Evolutionary conservation across 192 early-diverging fungal genomes (phyloP), one percentile per base, ranked within the genome.

Genomic region (Tieghemiomyces parasiticus): DNA sequence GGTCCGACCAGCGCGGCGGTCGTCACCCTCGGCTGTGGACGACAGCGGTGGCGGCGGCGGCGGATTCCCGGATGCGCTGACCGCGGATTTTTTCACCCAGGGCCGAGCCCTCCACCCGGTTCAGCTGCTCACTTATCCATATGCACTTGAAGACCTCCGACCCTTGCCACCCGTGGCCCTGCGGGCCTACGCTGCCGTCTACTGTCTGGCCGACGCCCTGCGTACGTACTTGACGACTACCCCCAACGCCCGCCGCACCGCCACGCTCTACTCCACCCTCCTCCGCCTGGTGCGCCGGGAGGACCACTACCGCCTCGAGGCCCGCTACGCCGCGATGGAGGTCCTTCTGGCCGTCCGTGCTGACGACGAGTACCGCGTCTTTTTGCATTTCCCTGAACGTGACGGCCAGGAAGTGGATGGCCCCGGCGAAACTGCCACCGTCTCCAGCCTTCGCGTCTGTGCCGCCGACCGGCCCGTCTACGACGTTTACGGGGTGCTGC

Each of bases 291-390:
- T n/a, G n/a, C n/a, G n/a, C n/a, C n/a, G n/a, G n/a, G n/a, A n/a
- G n/a, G n/a, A n/a, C n/a, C n/a, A n/a, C n/a, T n/a, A n/a, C 8
- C 55, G 55, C 9, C 35, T 58, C n/a, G 55, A 58, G 55, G 32
- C 55, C 26, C 55, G 55, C 10, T 58, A 38, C 33, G 35, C 55
- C 31, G 34, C 35, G 2, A 25, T 38, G 4, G 34, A 34, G 2
- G 35, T 35, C 3, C 35, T 58, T 25, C 33, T 58, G 55, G 30
- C 55, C 19, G n/a, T 58, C 22, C 55, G 55, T 19, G 55, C 55
- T 6, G 35, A 16, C 4, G 30, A 32, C n/a, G 35, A 34, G 16
- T 34, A n/a, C 16, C 55, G 55, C 3, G 30, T 58, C 14, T n/a
- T 14, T n/a, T 16, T 58, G 24, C 20, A 32, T 6, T 58, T 58